Conservation (phyloP, 2,329 filamentous ascomycete genomes). For the Fusarium veterinarium region DNA sequence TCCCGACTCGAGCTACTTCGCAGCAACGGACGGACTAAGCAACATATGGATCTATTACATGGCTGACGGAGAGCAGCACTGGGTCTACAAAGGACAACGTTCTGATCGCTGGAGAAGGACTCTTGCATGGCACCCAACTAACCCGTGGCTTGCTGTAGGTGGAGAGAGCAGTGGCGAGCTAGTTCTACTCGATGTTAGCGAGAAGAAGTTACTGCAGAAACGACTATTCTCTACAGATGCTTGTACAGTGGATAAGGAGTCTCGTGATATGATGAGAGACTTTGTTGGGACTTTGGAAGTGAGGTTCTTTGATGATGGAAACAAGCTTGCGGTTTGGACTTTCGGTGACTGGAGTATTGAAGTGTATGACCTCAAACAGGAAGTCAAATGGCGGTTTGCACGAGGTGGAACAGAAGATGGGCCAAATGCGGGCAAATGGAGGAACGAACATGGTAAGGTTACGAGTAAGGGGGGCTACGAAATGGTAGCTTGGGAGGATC, state of each 20-base stretch:
- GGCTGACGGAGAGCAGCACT: background rate
- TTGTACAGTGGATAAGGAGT: background rate
- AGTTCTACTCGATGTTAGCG: background rate
- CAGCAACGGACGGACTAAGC: constrained; percentile 3
- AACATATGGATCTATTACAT: constrained; percentile 7
- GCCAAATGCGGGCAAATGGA: constrained; percentile 4
- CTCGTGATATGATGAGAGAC: background rate
- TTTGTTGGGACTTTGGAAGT: constrained; percentile 1
- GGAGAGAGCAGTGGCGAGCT: constrained; percentile 12
- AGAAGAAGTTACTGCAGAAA: constrained; percentile 7
- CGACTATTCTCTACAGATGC: constrained; percentile 8
- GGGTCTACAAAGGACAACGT: background rate
- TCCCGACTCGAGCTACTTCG: constrained; percentile 6
- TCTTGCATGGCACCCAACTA: constrained; percentile 21
- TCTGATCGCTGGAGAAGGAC: constrained; percentile 6
- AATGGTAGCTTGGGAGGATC: constrained; percentile 25
- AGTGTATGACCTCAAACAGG: constrained; percentile 9
- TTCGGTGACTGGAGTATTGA: constrained; percentile 23
- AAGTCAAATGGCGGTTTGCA: constrained; percentile 25
- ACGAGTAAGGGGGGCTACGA: background rate
- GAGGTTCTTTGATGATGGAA: constrained; percentile 17
- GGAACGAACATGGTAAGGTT: constrained; percentile 17
- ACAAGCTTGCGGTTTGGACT: constrained; percentile 10
- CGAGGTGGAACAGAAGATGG: constrained; percentile 25
- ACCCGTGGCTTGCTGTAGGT: constrained; percentile 9